Evolutionary conservation across 371 early-diverging fungal species (phyloP).

Genomic region (Mortierella sp.): DNA sequence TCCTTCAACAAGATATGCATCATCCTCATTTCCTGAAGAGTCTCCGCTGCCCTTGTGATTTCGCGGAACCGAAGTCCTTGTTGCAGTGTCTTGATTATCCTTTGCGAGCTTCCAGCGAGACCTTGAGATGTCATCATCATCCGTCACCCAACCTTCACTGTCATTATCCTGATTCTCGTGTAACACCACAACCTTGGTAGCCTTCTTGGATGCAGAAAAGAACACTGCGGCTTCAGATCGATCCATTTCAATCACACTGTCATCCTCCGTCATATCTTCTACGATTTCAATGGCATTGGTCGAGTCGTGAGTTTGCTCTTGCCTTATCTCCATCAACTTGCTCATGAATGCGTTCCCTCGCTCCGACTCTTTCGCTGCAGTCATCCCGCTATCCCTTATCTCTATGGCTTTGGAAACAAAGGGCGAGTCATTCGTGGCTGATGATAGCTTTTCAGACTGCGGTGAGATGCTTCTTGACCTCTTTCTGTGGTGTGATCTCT

Average conservation of each 20-base stretch:
- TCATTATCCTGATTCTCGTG: slow-evolving; percentile 14
- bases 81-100: background rate
- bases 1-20: slow-evolving; percentile 1
- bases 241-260: slow-evolving; percentile 35
- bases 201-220: slow-evolving; percentile 18
- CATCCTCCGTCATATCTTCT: slow-evolving; percentile 1
- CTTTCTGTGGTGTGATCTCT: slow-evolving; percentile 2
- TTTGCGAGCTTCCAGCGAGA: slow-evolving; percentile 18
- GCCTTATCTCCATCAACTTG: slow-evolving; percentile 16
- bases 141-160: slow-evolving; percentile 50
- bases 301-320: background rate
- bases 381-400: background rate
- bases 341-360: slow-evolving; percentile 21
- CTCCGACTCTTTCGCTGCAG: slow-evolving; percentile 1
- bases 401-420: slow-evolving; percentile 14
- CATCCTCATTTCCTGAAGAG: background rate
- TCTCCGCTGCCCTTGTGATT: background rate
- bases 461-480: slow-evolving; percentile 20
- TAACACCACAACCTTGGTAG: slow-evolving; percentile 13
- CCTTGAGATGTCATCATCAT: slow-evolving; percentile 34
- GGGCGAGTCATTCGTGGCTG: slow-evolving; percentile 7
- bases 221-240: slow-evolving; percentile 18
- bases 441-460: background rate
- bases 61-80: background rate
- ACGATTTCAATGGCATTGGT: background rate